A percentile compares a stretch with the other conserved stretches of the same genome.
These are phyloP conservation scores for Vanderwaltozyma verrucispora DNA, from an alignment of 805 yeast species.

Conservation along the genomic window DNA sequence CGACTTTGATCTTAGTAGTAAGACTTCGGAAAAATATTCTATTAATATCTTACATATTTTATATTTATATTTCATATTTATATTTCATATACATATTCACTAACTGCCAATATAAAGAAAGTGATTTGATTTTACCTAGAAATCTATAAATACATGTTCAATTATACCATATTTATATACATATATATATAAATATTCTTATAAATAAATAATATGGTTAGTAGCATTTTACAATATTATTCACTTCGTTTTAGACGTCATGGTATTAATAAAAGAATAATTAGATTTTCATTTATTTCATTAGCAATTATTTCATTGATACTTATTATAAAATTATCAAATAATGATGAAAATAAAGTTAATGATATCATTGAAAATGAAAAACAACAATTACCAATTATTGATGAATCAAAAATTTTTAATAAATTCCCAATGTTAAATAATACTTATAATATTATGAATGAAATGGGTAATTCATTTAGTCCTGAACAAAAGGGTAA, in stretches of 20 bases:
- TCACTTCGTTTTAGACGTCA: not conserved
- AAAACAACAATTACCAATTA: not conserved
- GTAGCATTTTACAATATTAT: too few relatives aligned
- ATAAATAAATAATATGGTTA: too few relatives aligned
- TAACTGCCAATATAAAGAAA: too few relatives aligned
- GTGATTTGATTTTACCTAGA: too few relatives aligned
- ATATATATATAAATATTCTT: too few relatives aligned
- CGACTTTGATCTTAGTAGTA: too few relatives aligned
- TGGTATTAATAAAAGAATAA: not conserved
- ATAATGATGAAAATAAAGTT: not conserved
- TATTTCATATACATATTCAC: too few relatives aligned
- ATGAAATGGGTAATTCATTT: conserved; percentile 2
- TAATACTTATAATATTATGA: conserved; percentile 2
- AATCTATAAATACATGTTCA: too few relatives aligned
- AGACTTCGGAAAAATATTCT: too few relatives aligned
- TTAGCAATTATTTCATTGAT: conserved; percentile 1
- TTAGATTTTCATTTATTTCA: not conserved
- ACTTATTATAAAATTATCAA: not conserved
- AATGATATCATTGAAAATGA: not conserved
- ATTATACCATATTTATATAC: too few relatives aligned
- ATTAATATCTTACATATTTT: too few relatives aligned
- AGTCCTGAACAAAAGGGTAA: conserved; percentile 9
- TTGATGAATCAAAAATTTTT: not conserved
- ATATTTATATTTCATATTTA: too few relatives aligned
- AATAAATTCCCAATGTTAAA: not conserved